A percentile compares a stretch with the other conserved stretches of the same genome.
Evolutionary conservation across 306 rosid species (phyloP).

Genomic region (Sophora flavescens): DNA sequence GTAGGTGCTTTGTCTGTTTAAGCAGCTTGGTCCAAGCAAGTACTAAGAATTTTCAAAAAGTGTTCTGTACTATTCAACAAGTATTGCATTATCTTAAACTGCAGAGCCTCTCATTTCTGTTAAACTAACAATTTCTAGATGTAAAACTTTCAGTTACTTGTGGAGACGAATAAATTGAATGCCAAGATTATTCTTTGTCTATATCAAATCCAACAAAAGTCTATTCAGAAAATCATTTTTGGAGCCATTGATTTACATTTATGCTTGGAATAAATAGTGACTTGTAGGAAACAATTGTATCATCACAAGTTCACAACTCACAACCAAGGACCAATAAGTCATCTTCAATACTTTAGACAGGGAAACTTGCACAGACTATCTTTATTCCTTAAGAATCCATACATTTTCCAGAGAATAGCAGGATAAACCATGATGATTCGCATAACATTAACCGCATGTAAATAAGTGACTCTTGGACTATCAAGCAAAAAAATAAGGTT

Average conservation of each 20-base stretch:
- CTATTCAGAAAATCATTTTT: not conserved
- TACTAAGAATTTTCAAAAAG: not conserved
- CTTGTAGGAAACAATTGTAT: not conserved
- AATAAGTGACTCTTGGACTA: constrained; percentile 8
- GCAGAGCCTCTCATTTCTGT: not conserved
- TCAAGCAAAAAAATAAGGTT: not conserved
- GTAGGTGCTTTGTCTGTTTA: constrained; percentile 9
- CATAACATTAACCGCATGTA: not conserved
- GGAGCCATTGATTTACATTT: not conserved
- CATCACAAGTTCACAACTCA: too few relatives aligned
- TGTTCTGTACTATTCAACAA: not conserved
- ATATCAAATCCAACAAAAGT: not conserved
- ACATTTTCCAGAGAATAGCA: not conserved
- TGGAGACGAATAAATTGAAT: not conserved
- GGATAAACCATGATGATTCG: not conserved
- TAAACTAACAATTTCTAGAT: not conserved
- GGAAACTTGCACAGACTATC: not conserved
- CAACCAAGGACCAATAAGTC: not conserved
- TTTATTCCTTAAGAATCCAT: not conserved
- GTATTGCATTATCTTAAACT: constrained; percentile 3
- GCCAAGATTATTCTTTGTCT: not conserved
- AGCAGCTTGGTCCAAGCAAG: constrained; percentile 18
- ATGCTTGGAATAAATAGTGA: not conserved
- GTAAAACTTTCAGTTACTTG: not conserved
- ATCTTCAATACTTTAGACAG: not conserved